Evolutionary conservation across 805 yeast genomes (phyloP).

Genomic region (Cyberlindnera meyerae): DNA sequence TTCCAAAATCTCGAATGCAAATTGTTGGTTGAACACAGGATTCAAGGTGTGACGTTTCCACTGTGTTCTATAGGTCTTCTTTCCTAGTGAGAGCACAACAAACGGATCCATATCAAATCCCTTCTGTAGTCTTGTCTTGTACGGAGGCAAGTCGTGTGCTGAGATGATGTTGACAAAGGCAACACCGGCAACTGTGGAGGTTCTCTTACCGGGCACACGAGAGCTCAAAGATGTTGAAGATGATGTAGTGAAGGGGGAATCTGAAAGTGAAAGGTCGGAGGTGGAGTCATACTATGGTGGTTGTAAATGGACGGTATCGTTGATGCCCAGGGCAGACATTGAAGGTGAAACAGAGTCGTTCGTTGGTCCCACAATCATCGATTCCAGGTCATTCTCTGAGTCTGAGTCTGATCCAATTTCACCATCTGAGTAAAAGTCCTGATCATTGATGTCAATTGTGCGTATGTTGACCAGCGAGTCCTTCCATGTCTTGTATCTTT

Average conservation of each 20-base stretch:
- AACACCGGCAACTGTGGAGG: slow-evolving; percentile 45
- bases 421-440: slow-evolving; percentile 22
- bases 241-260: neutral
- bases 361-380: slow-evolving; percentile 11
- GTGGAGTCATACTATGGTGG: slow-evolving; percentile 7
- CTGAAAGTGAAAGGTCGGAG: slow-evolving; percentile 4
- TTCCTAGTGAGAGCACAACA: slow-evolving; percentile 86
- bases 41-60: slow-evolving; percentile 77
- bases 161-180: slow-evolving; percentile 70
- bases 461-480: slow-evolving; percentile 3
- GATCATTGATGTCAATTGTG: slow-evolving; percentile 19
- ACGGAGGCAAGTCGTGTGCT: slow-evolving; percentile 75
- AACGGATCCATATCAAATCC: slow-evolving; percentile 97
- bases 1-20: slow-evolving; percentile 71
- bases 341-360: slow-evolving; percentile 1
- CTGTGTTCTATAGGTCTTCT: slow-evolving; percentile 79
- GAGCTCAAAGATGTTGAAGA: neutral
- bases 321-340: neutral
- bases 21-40: slow-evolving; percentile 76
- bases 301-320: neutral
- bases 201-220: neutral
- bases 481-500: slow-evolving; percentile 21
- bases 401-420: too few species aligned
- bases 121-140: slow-evolving; percentile 48
- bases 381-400: slow-evolving; percentile 24